Percentiles rank a stretch among this genome's conserved stretches.
phyloP scores from a whole-genome alignment of 108 stramenopile genomes.

The Cyclostephanos tholiformis region DNA sequence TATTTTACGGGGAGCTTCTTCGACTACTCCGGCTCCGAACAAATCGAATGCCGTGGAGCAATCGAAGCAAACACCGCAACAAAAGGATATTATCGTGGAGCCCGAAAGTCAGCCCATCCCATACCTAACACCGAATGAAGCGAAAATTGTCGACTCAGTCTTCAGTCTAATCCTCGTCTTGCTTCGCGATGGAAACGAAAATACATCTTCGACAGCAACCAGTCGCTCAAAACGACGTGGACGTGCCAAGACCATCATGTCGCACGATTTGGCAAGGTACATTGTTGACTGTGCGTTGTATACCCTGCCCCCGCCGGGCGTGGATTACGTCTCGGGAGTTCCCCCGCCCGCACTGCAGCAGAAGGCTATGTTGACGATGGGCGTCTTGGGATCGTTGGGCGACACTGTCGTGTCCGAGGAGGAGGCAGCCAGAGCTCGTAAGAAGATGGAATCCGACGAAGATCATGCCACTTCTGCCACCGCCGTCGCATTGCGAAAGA shows the following conservation, averaged over 20 bases:
- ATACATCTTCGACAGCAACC: constrained; percentile 44
- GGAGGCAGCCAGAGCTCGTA: constrained; percentile 9
- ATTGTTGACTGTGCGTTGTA: constrained; percentile 73
- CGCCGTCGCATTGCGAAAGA: constrained; percentile 10
- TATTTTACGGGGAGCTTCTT: constrained; percentile 48
- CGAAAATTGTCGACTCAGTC: constrained; percentile 45
- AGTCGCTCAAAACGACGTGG: constrained; percentile 30
- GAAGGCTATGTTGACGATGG: constrained; percentile 63
- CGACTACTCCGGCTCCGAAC: constrained; percentile 22
- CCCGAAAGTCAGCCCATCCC: constrained; percentile 33
- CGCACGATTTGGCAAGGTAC: constrained; percentile 50
- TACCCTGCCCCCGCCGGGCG: constrained; percentile 53
- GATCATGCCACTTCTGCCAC: constrained; percentile 1
- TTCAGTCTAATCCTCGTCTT: constrained; percentile 59
- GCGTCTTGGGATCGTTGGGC: constrained; percentile 49
- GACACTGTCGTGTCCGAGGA: constrained; percentile 28
- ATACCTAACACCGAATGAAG: constrained; percentile 47
- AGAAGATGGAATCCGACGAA: constrained; percentile 30
- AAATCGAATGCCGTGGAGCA: constrained; percentile 6
- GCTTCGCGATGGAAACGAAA: constrained; percentile 53
- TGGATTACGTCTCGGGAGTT: constrained; percentile 56
- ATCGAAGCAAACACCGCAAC: neutral
- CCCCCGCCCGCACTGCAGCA: constrained; percentile 65
- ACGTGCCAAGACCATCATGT: constrained; percentile 53
- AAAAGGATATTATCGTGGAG: constrained; percentile 7